Evolutionary conservation across 257 asterid genomes (phyloP).

Genomic region (Penstemon davidsonii): DNA sequence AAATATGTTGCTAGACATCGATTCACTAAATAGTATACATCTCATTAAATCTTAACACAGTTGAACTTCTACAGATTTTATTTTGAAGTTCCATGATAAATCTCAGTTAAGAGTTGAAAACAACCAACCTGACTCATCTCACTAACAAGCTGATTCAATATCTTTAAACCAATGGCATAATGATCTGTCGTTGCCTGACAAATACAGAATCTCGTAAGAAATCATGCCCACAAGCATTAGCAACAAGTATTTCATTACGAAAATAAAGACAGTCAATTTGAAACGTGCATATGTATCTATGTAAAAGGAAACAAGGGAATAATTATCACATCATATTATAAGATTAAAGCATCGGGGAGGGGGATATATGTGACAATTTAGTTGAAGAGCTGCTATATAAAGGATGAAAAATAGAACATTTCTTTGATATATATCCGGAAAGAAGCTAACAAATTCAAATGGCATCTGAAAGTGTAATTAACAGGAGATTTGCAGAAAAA

Average conservation of each 20-base stretch:
- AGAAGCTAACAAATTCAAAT: conserved; percentile 8
- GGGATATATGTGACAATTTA: background rate
- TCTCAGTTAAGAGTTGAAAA: conserved; percentile 14
- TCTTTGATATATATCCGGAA: background rate
- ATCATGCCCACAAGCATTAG: conserved; percentile 27
- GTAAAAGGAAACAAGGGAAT: background rate
- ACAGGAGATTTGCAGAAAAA: conserved; percentile 5
- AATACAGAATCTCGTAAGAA: conserved; percentile 34
- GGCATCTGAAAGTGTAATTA: background rate
- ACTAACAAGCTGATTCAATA: conserved; percentile 88
- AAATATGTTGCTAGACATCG: conserved; percentile 16
- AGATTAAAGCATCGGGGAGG: background rate
- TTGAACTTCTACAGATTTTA: background rate
- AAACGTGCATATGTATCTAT: conserved; percentile 9
- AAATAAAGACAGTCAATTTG: conserved; percentile 8
- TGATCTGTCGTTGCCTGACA: conserved; percentile 86
- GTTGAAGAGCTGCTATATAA: conserved; percentile 15
- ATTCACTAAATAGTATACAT: conserved; percentile 1
- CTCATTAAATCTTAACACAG: conserved; percentile 19
- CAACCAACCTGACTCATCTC: conserved; percentile 94
- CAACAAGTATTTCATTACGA: conserved; percentile 20
- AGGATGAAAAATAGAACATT: background rate
- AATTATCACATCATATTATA: background rate
- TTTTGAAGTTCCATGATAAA: conserved; percentile 16
- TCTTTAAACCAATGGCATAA: conserved; percentile 89